A percentile compares a stretch with the other conserved stretches of the same genome.
These are phyloP conservation scores for Hysterangium stoloniferum DNA, from an alignment of 768 basidiomycete genomes.

Conservation along the genomic window DNA sequence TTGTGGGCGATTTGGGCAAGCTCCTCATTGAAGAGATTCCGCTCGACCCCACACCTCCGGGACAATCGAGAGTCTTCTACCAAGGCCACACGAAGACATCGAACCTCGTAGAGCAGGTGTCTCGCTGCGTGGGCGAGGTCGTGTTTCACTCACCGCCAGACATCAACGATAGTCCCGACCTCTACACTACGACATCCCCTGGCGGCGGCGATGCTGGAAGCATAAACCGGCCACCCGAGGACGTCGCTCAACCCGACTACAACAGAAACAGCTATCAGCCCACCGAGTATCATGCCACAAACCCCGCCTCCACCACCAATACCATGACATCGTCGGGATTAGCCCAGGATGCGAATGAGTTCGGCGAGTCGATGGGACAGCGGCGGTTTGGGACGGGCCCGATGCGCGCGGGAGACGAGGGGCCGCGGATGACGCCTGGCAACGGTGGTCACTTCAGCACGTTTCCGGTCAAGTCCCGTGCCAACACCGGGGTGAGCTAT, in stretches of 20 bases:
- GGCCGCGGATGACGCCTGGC: not conserved
- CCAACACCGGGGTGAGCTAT: not conserved
- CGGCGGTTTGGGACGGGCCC: conserved; percentile 3
- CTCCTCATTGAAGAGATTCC: conserved; percentile 63
- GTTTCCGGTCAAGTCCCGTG: conserved; percentile 39
- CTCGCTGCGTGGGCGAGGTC: conserved; percentile 22
- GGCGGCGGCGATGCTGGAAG: conserved; percentile 35
- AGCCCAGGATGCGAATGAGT: not conserved
- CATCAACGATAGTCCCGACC: not conserved
- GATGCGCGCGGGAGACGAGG: conserved; percentile 1
- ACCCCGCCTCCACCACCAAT: not conserved
- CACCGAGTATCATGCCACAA: not conserved
- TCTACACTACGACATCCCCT: conserved; percentile 37
- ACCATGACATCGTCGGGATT: not conserved
- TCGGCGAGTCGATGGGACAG: not conserved
- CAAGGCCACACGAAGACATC: conserved; percentile 57
- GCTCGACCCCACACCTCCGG: conserved; percentile 73
- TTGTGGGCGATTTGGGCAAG: conserved; percentile 44
- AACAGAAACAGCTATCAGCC: not conserved
- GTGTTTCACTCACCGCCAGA: conserved; percentile 10
- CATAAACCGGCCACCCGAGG: conserved; percentile 17
- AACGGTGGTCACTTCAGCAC: conserved; percentile 55
- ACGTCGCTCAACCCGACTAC: not conserved
- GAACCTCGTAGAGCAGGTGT: conserved; percentile 53
- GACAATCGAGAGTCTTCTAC: conserved; percentile 67